Base-by-base conservation (phyloP, 768 basidiomycete species). In the Infundibulicybe gibba region DNA sequence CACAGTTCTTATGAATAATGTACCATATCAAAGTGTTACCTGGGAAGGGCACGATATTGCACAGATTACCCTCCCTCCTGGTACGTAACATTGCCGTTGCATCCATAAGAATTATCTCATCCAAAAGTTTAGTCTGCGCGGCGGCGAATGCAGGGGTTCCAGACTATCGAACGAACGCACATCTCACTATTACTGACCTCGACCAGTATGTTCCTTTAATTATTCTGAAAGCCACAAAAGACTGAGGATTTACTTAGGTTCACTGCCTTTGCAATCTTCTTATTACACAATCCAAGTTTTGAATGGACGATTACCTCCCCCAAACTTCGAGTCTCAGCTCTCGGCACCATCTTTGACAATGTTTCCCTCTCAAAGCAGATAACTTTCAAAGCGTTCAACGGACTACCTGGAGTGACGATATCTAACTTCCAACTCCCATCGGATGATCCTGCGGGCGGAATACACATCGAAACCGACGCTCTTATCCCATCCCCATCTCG, bases 271-370 rank as follows among this genome's bases (percentile, higher is more conserved):
- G 79, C 85, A 0, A 81, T 76, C 1, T 81, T 74, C 61, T 58
- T 87, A 51, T 66, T 87, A 33, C 86, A 87, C 54, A 80, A 77
- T 42, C 71, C 74, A 15, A 71, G 67, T 47, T 88, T 89, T 53
- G 72, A 75, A 4, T 88, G 86, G 86, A 83, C 77, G 1, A 81
- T 88, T 40, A 82, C 82, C 5, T 85, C 86, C 0, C 50, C 71
- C n/a, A 76, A 69, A 35, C 76, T 88, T 41, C 77, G 81, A 25
- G 61, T 89, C 13, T 75, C 70, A 2, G 85, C 87, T 4, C 73
- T 88, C 1, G 82, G 81, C 13, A 85, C 82, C 10, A 76, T 81
- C 51, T 88, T 88, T 52, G 81, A 86, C 49, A 74, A 76, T 47
- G 76, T 88, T 21, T 66, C 71, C 0, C 69, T 89, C 32, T 74